Evolutionary conservation across 2,329 filamentous ascomycete species (phyloP).

Genomic region (Colletotrichum sp.): DNA sequence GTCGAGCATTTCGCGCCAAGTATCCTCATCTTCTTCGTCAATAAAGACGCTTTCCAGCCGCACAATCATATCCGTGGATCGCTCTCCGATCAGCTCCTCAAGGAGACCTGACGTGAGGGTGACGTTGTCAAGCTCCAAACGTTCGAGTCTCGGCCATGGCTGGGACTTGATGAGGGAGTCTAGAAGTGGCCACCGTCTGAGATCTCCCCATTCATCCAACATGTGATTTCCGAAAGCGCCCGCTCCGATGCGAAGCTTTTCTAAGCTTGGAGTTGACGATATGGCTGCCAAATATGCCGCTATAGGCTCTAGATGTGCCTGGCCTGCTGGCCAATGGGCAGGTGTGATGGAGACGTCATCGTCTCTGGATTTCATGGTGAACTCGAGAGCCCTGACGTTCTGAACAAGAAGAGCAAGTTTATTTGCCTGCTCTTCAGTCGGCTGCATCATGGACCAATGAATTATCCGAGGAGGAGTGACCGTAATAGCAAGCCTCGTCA

Average conservation of each 20-base stretch:
- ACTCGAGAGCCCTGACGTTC: neutral
- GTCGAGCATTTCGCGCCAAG: neutral
- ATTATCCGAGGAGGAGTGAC: neutral
- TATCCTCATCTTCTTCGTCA: neutral
- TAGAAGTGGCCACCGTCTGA: neutral
- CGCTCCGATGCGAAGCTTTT: neutral
- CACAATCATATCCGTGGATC: neutral
- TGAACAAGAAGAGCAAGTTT: neutral
- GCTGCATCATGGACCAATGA: neutral
- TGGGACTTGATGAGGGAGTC: neutral
- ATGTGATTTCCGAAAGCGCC: neutral
- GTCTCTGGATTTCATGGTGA: neutral
- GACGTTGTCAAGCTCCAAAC: neutral
- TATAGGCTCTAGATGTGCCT: neutral
- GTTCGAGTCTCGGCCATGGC: neutral
- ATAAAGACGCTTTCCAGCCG: neutral
- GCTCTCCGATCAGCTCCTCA: neutral
- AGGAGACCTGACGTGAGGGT: neutral
- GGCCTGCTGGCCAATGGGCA: neutral
- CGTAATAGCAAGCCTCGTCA: neutral
- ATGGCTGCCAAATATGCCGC: neutral
- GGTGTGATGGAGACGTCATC: neutral
- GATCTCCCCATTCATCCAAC: neutral
- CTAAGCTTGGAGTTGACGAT: neutral
- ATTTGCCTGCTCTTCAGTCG: neutral